These are phyloP conservation scores for Sporopachydermia cereana DNA, from an alignment of 1,139 yeast species.

Conservation along the genomic window DNA sequence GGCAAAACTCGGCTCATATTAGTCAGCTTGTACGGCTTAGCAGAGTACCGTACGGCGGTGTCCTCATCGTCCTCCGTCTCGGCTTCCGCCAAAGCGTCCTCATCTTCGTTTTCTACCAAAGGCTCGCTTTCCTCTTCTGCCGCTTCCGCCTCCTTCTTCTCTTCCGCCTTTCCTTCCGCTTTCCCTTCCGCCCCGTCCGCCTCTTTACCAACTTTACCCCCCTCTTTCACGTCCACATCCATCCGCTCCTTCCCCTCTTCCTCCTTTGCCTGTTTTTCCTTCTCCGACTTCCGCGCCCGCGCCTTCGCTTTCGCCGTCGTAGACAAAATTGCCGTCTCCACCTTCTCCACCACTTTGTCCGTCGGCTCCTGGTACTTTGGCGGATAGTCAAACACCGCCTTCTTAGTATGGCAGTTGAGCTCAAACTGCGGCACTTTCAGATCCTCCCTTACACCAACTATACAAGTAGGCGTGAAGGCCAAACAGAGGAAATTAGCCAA, in stretches of 20 bases:
- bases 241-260: conserved; percentile 18
- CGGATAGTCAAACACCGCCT: conserved; percentile 79
- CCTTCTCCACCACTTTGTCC: conserved; percentile 78
- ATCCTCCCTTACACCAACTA: conserved; percentile 79
- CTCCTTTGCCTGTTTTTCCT: conserved; percentile 38
- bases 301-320: conserved; percentile 90
- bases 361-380: conserved; percentile 74
- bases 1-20: conserved; percentile 88
- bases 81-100: too few relatives aligned
- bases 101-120: background rate
- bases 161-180: conserved; percentile 18
- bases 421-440: conserved; percentile 79
- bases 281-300: conserved; percentile 68
- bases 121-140: conserved; percentile 9
- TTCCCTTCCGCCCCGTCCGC: conserved; percentile 15
- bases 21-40: conserved; percentile 54
- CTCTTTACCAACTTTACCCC: conserved; percentile 20
- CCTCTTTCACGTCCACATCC: conserved; percentile 30
- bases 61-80: conserved; percentile 13
- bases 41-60: conserved; percentile 28
- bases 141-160: conserved; percentile 23
- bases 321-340: conserved; percentile 86
- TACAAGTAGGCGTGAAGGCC: conserved; percentile 86
- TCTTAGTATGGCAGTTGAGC: conserved; percentile 69
- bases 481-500: conserved; percentile 84